Evolutionary conservation across 1,284 basidiomycete species (phyloP), one percentile per base, ranked within the genome.

Genomic region (Taiwanofungus camphoratus): DNA sequence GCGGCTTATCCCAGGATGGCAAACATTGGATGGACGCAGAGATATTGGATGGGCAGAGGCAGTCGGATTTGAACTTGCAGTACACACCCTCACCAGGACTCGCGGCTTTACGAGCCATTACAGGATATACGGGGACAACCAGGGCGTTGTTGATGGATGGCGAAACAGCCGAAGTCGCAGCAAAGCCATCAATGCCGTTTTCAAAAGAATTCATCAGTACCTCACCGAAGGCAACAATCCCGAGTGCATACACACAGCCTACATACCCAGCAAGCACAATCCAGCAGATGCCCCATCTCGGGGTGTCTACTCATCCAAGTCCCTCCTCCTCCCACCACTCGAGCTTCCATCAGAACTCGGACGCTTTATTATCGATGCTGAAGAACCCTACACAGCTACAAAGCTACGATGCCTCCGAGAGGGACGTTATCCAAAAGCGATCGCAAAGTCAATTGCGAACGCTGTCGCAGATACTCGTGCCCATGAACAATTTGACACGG

Each of bases 221-320:
- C 35, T 55, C 11, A 44, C 41, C 3, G 11, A 26, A 6, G 5
- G 5, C 2, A 4, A 0, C 0, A 36, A 0, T 30, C 23, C 24
- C 9, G 9, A 0, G 12, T 54, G 15, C 39, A 53, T 43, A 31
- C 51, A 1, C 3, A 19, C 19, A 3, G 15, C 20, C 19, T 66
- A 66, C 41, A 50, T 63, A 33, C 22, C 39, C 11, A 61, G 55
- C 27, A 48, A 45, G 0, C 2, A n/a, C 8, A 73, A 73, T 52
- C 70, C 68, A 6, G 67, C 71, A 1, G 67, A 74, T 31, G 35
- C 7, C 1, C 67, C 69, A 0, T 76, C 67, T 0, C 23, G 64
- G 7, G 66, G 71, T 0, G 38, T 57, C 5, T 68, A 61, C 20
- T 35, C 39, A 5, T 23, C 48, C 16, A 1, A 1, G 0, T 0